Conservation (phyloP, 257 asterid genomes). For the Solanum chilense region DNA sequence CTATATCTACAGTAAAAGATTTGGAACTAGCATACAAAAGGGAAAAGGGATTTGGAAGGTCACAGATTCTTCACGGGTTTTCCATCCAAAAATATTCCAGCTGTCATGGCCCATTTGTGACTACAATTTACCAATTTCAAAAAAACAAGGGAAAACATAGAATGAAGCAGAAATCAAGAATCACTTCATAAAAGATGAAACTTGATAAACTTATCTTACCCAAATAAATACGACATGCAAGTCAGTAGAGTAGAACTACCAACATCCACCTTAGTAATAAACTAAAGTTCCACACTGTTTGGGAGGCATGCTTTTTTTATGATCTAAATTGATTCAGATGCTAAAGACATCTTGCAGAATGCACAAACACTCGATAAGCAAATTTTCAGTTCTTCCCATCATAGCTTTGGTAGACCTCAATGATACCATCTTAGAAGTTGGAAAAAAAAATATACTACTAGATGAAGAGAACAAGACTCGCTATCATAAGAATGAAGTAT, state of each 20-base stretch:
- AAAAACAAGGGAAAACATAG: background rate
- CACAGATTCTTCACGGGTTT: too few relatives aligned
- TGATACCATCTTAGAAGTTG: background rate
- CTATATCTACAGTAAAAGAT: background rate
- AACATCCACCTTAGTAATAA: background rate
- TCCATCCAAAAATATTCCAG: too few relatives aligned
- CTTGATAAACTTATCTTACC: background rate
- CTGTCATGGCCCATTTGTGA: too few relatives aligned
- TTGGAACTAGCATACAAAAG: background rate
- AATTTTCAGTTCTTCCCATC: background rate
- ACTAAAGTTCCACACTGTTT: background rate
- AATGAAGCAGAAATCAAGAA: background rate
- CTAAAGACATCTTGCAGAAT: background rate
- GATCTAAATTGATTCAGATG: background rate
- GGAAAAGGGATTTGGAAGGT: background rate
- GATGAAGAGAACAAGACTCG: background rate
- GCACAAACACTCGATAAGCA: background rate
- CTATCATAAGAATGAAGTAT: background rate
- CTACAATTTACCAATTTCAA: too few relatives aligned
- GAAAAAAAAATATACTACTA: background rate
- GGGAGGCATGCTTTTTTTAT: background rate
- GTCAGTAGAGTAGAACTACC: background rate
- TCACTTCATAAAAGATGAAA: background rate
- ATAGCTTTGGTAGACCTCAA: background rate
- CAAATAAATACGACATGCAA: background rate